Conservation (phyloP, 75 land plant genomes). For the Pinus tabuliformis region DNA sequence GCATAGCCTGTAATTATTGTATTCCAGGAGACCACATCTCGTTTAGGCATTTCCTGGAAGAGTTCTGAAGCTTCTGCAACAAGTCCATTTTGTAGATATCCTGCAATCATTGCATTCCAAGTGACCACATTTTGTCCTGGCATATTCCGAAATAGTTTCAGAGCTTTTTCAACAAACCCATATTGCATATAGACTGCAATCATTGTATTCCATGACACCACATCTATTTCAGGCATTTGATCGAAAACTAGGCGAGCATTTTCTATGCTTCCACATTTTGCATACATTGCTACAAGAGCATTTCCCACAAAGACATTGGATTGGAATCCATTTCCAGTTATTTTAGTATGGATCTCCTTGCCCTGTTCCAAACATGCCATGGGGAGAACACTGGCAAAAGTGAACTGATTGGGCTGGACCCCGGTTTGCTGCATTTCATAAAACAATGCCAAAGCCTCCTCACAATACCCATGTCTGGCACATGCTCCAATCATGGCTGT, state of each 20-base stretch:
- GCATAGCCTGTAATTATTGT: too few species aligned
- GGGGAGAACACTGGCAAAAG: slow-evolving; percentile 1
- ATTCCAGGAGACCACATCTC: too few species aligned
- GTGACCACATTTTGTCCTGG: background rate
- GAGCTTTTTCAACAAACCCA: slow-evolving; percentile 7
- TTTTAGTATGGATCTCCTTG: slow-evolving; percentile 12
- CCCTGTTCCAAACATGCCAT: slow-evolving; percentile 5
- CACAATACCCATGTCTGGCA: slow-evolving; percentile 20
- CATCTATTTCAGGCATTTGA: slow-evolving; percentile 1
- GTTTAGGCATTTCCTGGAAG: background rate
- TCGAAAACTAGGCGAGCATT: background rate
- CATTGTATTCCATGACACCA: slow-evolving; percentile 5
- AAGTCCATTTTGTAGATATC: background rate
- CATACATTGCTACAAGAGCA: slow-evolving; percentile 14
- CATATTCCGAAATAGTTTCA: slow-evolving; percentile 6
- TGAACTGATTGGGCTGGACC: slow-evolving; percentile 1
- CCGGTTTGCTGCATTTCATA: slow-evolving; percentile 15
- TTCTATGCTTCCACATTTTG: background rate
- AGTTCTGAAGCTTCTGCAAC: background rate
- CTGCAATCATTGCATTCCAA: background rate
- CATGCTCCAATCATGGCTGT: slow-evolving; percentile 46
- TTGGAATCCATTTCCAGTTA: background rate
- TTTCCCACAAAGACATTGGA: background rate
- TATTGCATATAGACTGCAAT: slow-evolving; percentile 1
- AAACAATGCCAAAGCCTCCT: slow-evolving; percentile 27